Percentiles rank a stretch among this genome's conserved stretches.
These are phyloP conservation scores for Russula ochroleuca DNA, from an alignment of 768 basidiomycete genomes.

Conservation along the genomic window DNA sequence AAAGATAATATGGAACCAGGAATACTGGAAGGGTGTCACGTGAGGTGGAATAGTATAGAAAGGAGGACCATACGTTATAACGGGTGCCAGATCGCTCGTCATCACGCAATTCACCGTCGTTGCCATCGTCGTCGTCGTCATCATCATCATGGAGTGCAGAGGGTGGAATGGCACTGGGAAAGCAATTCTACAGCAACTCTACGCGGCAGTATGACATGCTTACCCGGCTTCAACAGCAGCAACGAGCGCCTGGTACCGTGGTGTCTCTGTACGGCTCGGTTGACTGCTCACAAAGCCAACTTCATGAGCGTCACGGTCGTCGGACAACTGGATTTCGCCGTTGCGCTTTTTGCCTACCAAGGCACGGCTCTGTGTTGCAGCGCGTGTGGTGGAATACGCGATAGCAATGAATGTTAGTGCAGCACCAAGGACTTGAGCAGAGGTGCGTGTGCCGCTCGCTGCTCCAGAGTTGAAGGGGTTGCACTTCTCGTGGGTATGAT, in stretches of 20 bases:
- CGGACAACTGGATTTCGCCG: conserved; percentile 59
- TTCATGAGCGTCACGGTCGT: conserved; percentile 57
- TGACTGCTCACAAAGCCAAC: conserved; percentile 76
- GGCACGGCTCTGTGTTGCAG: conserved; percentile 92
- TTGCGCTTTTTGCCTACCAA: conserved; percentile 71
- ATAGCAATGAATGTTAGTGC: conserved; percentile 97
- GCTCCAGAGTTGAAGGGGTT: conserved; percentile 72
- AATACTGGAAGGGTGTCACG: conserved; percentile 56
- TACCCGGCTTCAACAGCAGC: conserved; percentile 97
- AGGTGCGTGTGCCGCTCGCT: conserved; percentile 64
- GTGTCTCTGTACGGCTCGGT: conserved; percentile 77
- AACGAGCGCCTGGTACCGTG: conserved; percentile 87
- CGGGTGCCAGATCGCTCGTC: conserved; percentile 92
- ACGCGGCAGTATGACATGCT: conserved; percentile 28
- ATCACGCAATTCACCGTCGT: conserved; percentile 70
- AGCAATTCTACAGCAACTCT: neutral
- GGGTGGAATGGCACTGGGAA: conserved; percentile 77
- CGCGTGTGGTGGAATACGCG: conserved; percentile 93
- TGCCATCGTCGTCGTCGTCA: conserved; percentile 69
- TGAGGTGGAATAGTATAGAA: neutral
- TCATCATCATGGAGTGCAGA: conserved; percentile 79
- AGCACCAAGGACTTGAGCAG: conserved; percentile 85
- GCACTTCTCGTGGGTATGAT: conserved; percentile 81
- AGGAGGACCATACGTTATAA: conserved; percentile 70
- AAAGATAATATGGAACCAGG: conserved; percentile 99